Percentiles rank a stretch among this genome's conserved stretches.
Evolutionary conservation across 2,329 filamentous ascomycete genomes (phyloP).

Genomic region (Hypomyces perniciosus): DNA sequence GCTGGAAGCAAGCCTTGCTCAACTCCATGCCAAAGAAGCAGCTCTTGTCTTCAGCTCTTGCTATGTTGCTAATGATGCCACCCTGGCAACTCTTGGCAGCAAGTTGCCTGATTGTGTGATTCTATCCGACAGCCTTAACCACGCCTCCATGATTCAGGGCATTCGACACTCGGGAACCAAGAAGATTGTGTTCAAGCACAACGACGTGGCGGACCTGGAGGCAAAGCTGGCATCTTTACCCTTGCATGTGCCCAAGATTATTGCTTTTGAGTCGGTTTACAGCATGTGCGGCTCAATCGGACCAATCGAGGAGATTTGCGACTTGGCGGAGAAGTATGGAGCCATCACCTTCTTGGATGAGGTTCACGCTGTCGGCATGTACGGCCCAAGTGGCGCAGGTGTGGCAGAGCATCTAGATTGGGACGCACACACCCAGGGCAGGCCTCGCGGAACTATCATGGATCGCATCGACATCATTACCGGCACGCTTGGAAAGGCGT

Average conservation of each 20-base stretch:
- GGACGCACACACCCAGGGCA: slow-evolving; percentile 72
- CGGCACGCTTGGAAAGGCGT: slow-evolving; percentile 93
- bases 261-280: slow-evolving; percentile 97
- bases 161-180: slow-evolving; percentile 95
- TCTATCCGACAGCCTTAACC: slow-evolving; percentile 94
- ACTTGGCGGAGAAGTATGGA: slow-evolving; percentile 94
- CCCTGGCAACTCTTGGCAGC: slow-evolving; percentile 90
- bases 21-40: slow-evolving; percentile 84
- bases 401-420: slow-evolving; percentile 97
- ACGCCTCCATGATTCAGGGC: slow-evolving; percentile 98
- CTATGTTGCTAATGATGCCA: slow-evolving; percentile 97
- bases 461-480: slow-evolving; percentile 98
- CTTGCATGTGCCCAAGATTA: slow-evolving; percentile 85
- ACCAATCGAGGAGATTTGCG: slow-evolving; percentile 91
- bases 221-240: slow-evolving; percentile 85
- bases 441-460: slow-evolving; percentile 77
- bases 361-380: slow-evolving; percentile 99
- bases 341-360: slow-evolving; percentile 97
- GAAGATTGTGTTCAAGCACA: slow-evolving; percentile 99
- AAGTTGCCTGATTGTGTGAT: slow-evolving; percentile 96
- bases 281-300: slow-evolving; percentile 99
- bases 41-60: slow-evolving; percentile 95
- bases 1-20: slow-evolving; percentile 75
- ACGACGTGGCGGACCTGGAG: slow-evolving; percentile 89
- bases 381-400: slow-evolving; percentile 89